These are phyloP conservation scores for Claviceps quebecensis DNA, from an alignment of 2,329 filamentous ascomycete species.

Conservation along the genomic window DNA sequence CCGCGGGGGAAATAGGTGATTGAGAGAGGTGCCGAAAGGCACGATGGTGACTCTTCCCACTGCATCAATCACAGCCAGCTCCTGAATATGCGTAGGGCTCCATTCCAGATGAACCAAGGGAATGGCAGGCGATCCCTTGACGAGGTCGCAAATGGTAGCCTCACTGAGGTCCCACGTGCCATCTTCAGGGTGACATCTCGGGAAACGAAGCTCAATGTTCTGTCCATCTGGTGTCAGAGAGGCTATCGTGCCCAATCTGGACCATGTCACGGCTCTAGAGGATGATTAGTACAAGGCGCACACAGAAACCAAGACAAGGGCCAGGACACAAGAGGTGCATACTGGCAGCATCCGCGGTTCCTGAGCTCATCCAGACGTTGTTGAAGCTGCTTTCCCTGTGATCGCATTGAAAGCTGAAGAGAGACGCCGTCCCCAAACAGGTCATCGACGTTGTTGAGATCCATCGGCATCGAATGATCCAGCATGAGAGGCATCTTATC, in stretches of 20 bases:
- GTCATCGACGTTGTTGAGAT: slow-evolving; percentile 53
- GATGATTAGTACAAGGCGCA: neutral
- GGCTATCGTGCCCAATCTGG: slow-evolving; percentile 72
- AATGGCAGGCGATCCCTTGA: slow-evolving; percentile 48
- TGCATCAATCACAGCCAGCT: slow-evolving; percentile 72
- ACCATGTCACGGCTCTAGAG: slow-evolving; percentile 69
- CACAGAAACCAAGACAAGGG: neutral
- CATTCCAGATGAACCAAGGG: slow-evolving; percentile 71
- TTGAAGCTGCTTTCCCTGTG: slow-evolving; percentile 45
- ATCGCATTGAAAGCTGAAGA: slow-evolving; percentile 34
- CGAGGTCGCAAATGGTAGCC: slow-evolving; percentile 47
- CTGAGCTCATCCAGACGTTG: slow-evolving; percentile 66
- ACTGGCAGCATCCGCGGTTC: slow-evolving; percentile 69
- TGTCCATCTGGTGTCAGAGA: slow-evolving; percentile 61
- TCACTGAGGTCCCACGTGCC: slow-evolving; percentile 66
- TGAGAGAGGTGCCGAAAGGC: slow-evolving; percentile 56
- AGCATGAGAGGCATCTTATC: slow-evolving; percentile 30
- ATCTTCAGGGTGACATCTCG: slow-evolving; percentile 53
- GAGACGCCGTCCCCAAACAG: slow-evolving; percentile 61
- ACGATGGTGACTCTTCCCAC: slow-evolving; percentile 66
- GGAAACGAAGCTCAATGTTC: slow-evolving; percentile 56
- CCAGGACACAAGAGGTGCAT: slow-evolving; percentile 21
- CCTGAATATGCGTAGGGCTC: slow-evolving; percentile 57
- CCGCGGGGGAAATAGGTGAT: slow-evolving; percentile 50
- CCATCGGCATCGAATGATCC: slow-evolving; percentile 30